Conservation (phyloP, 1,284 basidiomycete genomes). For the Tetrapyrgos nigripes region DNA sequence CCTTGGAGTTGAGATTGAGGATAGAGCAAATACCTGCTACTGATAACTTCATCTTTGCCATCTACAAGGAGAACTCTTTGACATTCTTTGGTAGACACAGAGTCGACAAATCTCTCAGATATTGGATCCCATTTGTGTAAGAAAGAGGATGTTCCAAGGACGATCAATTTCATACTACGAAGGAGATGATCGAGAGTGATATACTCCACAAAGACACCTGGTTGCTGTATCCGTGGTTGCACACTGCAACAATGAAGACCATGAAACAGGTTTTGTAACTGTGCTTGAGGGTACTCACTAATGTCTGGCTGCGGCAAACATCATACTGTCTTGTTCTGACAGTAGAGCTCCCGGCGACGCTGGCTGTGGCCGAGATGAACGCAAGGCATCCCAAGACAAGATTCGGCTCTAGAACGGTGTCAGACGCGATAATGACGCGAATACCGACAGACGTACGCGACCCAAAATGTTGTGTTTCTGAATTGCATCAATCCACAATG, state of each 20-base stretch:
- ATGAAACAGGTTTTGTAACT: neutral
- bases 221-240: conserved; percentile 48
- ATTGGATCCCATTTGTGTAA: conserved; percentile 64
- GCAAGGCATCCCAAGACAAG: conserved; percentile 67
- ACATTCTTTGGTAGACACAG: conserved; percentile 32
- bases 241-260: conserved; percentile 33
- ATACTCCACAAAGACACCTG: conserved; percentile 44
- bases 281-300: conserved; percentile 48
- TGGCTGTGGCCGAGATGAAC: conserved; percentile 35
- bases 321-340: conserved; percentile 62
- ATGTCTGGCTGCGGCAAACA: conserved; percentile 60
- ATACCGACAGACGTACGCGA: neutral
- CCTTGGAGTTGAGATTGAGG: neutral
- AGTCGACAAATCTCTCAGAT: conserved; percentile 56
- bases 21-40: conserved; percentile 53
- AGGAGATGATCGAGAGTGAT: conserved; percentile 54
- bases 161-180: conserved; percentile 54
- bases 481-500: conserved; percentile 34
- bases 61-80: conserved; percentile 50
- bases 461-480: conserved; percentile 21
- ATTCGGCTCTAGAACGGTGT: conserved; percentile 44
- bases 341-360: conserved; percentile 57
- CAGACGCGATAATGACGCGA: neutral
- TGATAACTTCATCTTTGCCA: conserved; percentile 60
- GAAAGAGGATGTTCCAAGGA: conserved; percentile 69